Conservation (phyloP, 805 yeast species). For the Candida rishiriensis region DNA sequence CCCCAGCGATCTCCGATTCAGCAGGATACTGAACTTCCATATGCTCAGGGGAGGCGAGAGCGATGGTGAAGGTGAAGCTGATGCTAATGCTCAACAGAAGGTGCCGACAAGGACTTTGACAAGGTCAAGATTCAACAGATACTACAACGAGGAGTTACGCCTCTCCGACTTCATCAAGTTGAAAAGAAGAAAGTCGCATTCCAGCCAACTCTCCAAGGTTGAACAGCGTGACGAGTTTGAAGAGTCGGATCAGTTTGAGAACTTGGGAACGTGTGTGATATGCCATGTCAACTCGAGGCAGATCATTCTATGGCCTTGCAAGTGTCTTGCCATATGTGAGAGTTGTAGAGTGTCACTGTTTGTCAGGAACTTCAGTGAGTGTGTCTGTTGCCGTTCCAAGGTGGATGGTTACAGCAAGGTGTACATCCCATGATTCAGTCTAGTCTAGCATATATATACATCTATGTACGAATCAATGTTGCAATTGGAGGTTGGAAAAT, state of each 20-base stretch:
- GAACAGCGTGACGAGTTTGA: constrained; percentile 13
- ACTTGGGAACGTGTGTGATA: constrained; percentile 62
- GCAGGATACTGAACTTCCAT: constrained; percentile 28
- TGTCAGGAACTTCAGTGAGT: constrained; percentile 64
- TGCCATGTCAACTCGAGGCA: constrained; percentile 74
- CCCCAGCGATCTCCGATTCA: constrained; percentile 22
- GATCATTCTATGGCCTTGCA: constrained; percentile 89
- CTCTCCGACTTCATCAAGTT: constrained; percentile 26
- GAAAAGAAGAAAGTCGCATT: constrained; percentile 7
- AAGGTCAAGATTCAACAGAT: constrained; percentile 24
- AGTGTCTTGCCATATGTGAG: constrained; percentile 85
- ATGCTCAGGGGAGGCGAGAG: constrained; percentile 5
- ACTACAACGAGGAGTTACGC: constrained; percentile 20
- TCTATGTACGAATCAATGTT: not conserved
- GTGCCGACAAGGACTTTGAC: constrained; percentile 17
- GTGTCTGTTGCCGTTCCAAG: constrained; percentile 78
- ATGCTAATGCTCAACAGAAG: no score
- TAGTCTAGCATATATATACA: not conserved
- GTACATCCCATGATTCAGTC: constrained; percentile 44
- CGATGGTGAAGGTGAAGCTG: no score
- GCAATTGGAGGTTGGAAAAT: not conserved
- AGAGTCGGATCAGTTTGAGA: constrained; percentile 27
- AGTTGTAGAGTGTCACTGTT: constrained; percentile 73
- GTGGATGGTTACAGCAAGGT: constrained; percentile 66
- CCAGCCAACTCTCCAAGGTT: not conserved